phyloP scores from a whole-genome alignment of 1,139 yeast species.

The Zygosaccharomyces sapae region DNA sequence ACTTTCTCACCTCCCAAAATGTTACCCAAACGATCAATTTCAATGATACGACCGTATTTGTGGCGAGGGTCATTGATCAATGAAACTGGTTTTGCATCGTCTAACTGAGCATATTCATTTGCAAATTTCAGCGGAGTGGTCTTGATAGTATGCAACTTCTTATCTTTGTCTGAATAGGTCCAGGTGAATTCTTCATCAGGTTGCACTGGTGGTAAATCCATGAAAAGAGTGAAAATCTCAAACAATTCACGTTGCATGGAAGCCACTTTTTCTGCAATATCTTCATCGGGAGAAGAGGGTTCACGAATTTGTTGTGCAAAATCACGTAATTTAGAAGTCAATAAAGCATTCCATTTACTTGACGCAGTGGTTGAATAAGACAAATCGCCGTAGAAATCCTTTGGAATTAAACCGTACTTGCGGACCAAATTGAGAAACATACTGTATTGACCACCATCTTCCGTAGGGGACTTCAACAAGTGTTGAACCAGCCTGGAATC shows the following conservation, averaged over 20 bases:
- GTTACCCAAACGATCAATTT: slow-evolving; percentile 71
- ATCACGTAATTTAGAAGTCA: slow-evolving; percentile 68
- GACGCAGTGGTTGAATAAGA: slow-evolving; percentile 57
- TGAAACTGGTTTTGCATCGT: slow-evolving; percentile 55
- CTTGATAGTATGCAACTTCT: slow-evolving; percentile 49
- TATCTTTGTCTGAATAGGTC: slow-evolving; percentile 73
- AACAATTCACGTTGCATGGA: slow-evolving; percentile 58
- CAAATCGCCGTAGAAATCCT: slow-evolving; percentile 63
- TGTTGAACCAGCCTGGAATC: slow-evolving; percentile 66
- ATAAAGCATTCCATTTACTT: slow-evolving; percentile 52
- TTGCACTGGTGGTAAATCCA: slow-evolving; percentile 70
- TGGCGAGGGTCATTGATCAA: slow-evolving; percentile 80
- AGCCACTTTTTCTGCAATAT: slow-evolving; percentile 40
- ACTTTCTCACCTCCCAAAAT: slow-evolving; percentile 64
- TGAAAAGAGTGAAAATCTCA: slow-evolving; percentile 57
- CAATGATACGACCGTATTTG: slow-evolving; percentile 54
- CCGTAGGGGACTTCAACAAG: slow-evolving; percentile 57
- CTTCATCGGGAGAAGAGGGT: slow-evolving; percentile 33
- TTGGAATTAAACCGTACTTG: slow-evolving; percentile 77
- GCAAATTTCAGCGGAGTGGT: slow-evolving; percentile 65
- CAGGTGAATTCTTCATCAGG: slow-evolving; percentile 63
- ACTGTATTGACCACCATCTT: slow-evolving; percentile 85
- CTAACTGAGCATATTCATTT: slow-evolving; percentile 46
- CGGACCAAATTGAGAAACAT: slow-evolving; percentile 70
- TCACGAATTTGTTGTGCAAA: slow-evolving; percentile 65